Evolutionary conservation across 805 yeast species (phyloP), one percentile per base, ranked within the genome.

Genomic region (Kodamaea kaohsiungensis): DNA sequence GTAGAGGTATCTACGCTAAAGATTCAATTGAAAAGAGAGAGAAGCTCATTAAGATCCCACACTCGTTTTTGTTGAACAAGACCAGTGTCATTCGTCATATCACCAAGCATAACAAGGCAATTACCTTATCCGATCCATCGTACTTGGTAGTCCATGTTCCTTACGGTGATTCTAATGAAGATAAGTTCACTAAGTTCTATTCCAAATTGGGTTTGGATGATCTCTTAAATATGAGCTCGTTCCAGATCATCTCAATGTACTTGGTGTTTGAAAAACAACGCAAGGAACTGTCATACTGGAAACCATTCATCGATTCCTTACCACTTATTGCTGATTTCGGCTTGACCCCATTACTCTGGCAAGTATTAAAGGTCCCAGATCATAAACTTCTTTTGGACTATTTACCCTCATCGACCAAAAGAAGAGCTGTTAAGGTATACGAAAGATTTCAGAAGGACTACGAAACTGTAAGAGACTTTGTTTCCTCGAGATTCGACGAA

Each of bases 271-370:
- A 85, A 59, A 58, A 53, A 1, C 62, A 61, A 38, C 65, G 86
- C 48, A 67, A 64, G 1, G 43, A 53, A 0, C 56, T 57, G 2
- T 82, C 88, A 1, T 84, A 76, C 62, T 90, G 96, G 96, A 64
- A 66, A 43, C 89, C 90, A 0, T 89, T 89, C 65, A 66, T 89
- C 9, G 77, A 79, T 35, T 79, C 83, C 58, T 76, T 90, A 54
- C 97, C 97, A 0, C 63, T 72, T 0, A 55, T 73, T 12, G 64
- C 69, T 0, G 91, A 87, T 43, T 80, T 90, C 52, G 59, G 60
- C 0, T 57, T 76, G 0, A 75, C 86, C 1, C 97, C 97, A 1
- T 68, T 89, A 40, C 70, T 79, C 0, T 89, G 96, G 96, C 59
- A 75, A 13, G 64, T 74, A 0, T 52, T 65, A 15, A 57, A 70